Conservation (phyloP, 495 filamentous ascomycete genomes). For the Aspergillus carlsbadensis region DNA sequence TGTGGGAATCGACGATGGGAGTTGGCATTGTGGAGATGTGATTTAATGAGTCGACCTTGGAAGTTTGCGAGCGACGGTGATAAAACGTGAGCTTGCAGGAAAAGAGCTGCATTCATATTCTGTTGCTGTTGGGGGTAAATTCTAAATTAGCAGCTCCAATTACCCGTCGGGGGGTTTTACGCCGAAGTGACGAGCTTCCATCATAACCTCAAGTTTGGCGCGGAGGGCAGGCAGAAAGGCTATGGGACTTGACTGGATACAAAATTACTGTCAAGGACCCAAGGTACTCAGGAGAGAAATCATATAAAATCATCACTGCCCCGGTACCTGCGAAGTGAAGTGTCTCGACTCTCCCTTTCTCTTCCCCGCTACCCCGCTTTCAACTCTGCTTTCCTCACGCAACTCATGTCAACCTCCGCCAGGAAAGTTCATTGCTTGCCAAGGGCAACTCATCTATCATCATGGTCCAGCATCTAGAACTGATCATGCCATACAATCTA, state of each 20-base stretch:
- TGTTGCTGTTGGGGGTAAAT: constrained; percentile 10
- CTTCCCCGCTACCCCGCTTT: background rate
- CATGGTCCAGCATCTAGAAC: too few species aligned
- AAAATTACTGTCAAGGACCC: background rate
- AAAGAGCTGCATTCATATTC: too few species aligned
- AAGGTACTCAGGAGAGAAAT: background rate
- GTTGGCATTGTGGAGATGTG: constrained; percentile 22
- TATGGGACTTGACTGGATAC: too few species aligned
- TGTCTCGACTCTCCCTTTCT: background rate
- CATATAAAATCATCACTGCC: background rate
- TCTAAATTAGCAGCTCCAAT: background rate
- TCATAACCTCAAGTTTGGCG: background rate
- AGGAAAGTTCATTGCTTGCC: too few species aligned
- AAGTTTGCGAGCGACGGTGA: too few species aligned
- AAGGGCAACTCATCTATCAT: too few species aligned
- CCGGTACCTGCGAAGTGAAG: background rate
- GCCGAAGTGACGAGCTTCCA: background rate
- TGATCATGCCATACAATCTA: too few species aligned
- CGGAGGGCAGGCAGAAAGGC: background rate
- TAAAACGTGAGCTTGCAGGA: too few species aligned
- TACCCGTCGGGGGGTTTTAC: constrained; percentile 10
- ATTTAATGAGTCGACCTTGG: background rate
- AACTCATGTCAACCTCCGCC: background rate
- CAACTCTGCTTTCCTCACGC: background rate
- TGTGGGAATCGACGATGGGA: constrained; percentile 76